Evolutionary conservation across 805 yeast genomes (phyloP).

Genomic region (Metschnikowia amazonensis): DNA sequence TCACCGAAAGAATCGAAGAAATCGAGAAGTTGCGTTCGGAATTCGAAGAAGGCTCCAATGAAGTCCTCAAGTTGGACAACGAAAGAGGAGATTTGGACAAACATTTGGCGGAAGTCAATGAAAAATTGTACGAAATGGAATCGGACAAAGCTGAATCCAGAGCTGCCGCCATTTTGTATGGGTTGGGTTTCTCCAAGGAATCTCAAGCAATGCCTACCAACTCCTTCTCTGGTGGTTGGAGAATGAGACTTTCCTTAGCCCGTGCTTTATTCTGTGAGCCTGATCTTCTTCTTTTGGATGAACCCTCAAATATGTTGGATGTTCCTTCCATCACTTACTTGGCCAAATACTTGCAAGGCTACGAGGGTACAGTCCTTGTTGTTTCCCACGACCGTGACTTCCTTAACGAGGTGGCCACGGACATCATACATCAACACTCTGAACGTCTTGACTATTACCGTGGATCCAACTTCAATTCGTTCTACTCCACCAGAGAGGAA

Average conservation of each 20-base stretch:
- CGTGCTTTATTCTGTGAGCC: slow-evolving; percentile 98
- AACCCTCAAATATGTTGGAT: slow-evolving; percentile 99
- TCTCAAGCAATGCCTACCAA: slow-evolving; percentile 82
- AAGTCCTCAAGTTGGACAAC: slow-evolving; percentile 74
- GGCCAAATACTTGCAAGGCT: slow-evolving; percentile 83
- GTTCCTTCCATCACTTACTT: slow-evolving; percentile 95
- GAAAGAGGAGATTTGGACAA: slow-evolving; percentile 84
- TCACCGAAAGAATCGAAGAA: slow-evolving; percentile 69
- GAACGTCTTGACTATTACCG: slow-evolving; percentile 94
- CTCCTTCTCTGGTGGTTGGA: slow-evolving; percentile 99
- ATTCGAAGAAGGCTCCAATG: slow-evolving; percentile 68
- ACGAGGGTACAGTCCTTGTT: slow-evolving; percentile 88
- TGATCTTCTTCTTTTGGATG: slow-evolving; percentile 88
- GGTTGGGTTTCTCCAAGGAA: slow-evolving; percentile 89
- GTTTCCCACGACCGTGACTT: slow-evolving; percentile 98
- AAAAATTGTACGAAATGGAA: slow-evolving; percentile 87
- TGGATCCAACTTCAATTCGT: slow-evolving; percentile 89
- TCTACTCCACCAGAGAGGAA: slow-evolving; percentile 92
- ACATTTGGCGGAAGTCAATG: slow-evolving; percentile 74
- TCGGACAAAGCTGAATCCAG: slow-evolving; percentile 96
- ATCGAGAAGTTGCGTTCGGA: slow-evolving; percentile 66
- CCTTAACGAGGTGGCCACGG: slow-evolving; percentile 96
- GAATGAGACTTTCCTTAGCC: slow-evolving; percentile 98
- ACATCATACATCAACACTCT: slow-evolving; percentile 95
- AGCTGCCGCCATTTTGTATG: slow-evolving; percentile 89